Percentiles rank a stretch among this genome's conserved stretches.
Evolutionary conservation across 2,329 filamentous ascomycete genomes (phyloP).

Genomic region (Cladophialophora psammophila): DNA sequence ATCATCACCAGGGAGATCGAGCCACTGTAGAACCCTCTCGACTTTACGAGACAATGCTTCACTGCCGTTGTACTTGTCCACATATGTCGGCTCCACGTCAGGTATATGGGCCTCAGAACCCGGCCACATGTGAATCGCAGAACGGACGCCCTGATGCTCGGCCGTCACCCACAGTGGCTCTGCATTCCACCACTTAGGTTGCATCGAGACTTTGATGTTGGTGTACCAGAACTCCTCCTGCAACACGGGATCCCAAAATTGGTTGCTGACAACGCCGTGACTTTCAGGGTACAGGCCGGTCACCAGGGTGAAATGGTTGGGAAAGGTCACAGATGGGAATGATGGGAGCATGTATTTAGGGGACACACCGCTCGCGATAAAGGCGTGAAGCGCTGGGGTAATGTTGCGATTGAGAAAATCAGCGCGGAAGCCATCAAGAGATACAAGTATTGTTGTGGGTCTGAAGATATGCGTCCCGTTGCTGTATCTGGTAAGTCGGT

Average conservation of each 20-base stretch:
- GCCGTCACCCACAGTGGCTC: slow-evolving; percentile 95
- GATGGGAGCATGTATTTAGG: slow-evolving; percentile 92
- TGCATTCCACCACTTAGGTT: slow-evolving; percentile 92
- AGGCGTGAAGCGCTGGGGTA: slow-evolving; percentile 79
- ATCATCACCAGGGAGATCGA: slow-evolving; percentile 81
- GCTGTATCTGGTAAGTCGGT: slow-evolving; percentile 51
- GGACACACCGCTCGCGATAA: slow-evolving; percentile 84
- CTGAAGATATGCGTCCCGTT: slow-evolving; percentile 91
- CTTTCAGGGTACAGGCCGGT: slow-evolving; percentile 92
- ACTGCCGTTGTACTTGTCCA: slow-evolving; percentile 84
- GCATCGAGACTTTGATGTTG: slow-evolving; percentile 65
- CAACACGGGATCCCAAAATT: slow-evolving; percentile 85
- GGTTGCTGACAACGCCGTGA: slow-evolving; percentile 92
- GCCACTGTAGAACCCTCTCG: slow-evolving; percentile 76
- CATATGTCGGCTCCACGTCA: slow-evolving; percentile 74
- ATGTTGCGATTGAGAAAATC: slow-evolving; percentile 86
- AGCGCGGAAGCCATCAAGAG: slow-evolving; percentile 92
- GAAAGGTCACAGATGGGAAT: slow-evolving; percentile 96
- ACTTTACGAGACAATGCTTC: slow-evolving; percentile 80
- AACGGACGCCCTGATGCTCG: slow-evolving; percentile 77
- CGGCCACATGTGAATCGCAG: slow-evolving; percentile 98
- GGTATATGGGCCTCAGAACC: slow-evolving; percentile 88
- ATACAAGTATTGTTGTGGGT: slow-evolving; percentile 91
- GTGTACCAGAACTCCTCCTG: slow-evolving; percentile 82
- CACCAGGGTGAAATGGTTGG: slow-evolving; percentile 92